These are phyloP conservation scores for Diaporthe citrichinensis DNA, from an alignment of 2,329 filamentous ascomycete genomes.

Conservation along the genomic window DNA sequence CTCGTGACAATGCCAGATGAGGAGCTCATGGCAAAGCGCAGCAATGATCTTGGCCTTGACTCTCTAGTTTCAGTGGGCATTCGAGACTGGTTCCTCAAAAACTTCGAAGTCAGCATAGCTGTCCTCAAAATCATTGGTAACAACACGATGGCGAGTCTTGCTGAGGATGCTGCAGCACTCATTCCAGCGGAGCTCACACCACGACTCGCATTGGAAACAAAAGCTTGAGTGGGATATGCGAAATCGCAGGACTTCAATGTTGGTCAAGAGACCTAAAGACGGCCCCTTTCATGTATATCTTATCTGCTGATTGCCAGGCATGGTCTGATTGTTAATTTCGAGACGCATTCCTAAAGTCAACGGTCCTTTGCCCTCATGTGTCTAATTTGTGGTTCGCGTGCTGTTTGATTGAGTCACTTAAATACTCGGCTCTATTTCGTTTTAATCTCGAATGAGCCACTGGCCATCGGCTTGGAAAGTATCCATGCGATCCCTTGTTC, in stretches of 20 bases:
- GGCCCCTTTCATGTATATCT: background rate
- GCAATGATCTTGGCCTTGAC: constrained; percentile 40
- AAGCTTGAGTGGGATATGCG: background rate
- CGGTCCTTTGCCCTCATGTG: too few species aligned
- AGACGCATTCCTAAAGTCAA: too few species aligned
- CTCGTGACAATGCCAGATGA: constrained; percentile 13
- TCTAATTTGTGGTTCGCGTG: background rate
- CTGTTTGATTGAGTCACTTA: background rate
- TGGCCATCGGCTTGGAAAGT: background rate
- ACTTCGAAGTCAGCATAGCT: constrained; percentile 56
- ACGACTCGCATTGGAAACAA: background rate
- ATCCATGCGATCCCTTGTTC: constrained; percentile 60
- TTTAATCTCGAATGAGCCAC: background rate
- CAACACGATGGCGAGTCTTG: constrained; percentile 22
- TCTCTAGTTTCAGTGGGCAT: constrained; percentile 49
- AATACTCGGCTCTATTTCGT: background rate
- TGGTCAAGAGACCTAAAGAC: background rate
- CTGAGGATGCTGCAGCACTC: background rate
- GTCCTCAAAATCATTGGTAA: constrained; percentile 55
- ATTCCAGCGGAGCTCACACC: background rate
- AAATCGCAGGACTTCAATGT: fast-evolving
- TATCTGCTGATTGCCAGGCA: too few species aligned
- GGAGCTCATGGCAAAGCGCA: constrained; percentile 8
- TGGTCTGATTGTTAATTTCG: too few species aligned
- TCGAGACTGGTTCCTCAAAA: constrained; percentile 61